These are phyloP conservation scores for Dictyostelium capitatum DNA, from an alignment of 78 protist genomes.

Conservation along the genomic window DNA sequence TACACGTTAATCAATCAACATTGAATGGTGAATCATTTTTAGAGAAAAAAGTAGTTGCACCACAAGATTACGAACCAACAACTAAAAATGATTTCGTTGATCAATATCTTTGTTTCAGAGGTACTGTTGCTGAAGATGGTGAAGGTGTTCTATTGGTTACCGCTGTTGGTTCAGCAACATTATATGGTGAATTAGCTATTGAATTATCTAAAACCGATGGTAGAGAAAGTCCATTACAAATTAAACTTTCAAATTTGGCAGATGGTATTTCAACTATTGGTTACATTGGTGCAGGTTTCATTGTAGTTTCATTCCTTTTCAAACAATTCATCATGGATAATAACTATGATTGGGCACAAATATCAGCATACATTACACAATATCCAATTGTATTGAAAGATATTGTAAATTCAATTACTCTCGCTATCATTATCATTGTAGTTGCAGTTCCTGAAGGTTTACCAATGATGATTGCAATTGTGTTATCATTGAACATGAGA, in stretches of 20 bases:
- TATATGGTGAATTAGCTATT: conserved; percentile 78
- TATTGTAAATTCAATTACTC: conserved; percentile 80
- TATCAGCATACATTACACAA: conserved; percentile 37
- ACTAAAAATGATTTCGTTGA: conserved; percentile 57
- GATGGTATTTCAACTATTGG: conserved; percentile 80
- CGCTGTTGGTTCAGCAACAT: conserved; percentile 72
- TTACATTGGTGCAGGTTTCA: conserved; percentile 84
- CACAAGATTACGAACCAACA: conserved; percentile 35
- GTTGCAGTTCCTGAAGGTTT: conserved; percentile 88
- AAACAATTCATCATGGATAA: conserved; percentile 86
- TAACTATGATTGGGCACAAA: conserved; percentile 42
- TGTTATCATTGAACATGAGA: conserved; percentile 85
- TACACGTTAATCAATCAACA: conserved; percentile 76
- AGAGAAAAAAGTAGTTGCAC: conserved; percentile 77
- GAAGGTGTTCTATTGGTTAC: conserved; percentile 74
- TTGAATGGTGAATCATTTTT: conserved; percentile 84
- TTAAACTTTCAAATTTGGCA: conserved; percentile 79
- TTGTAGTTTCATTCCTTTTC: conserved; percentile 84
- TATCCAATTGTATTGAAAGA: conserved; percentile 80
- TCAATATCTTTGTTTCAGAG: conserved; percentile 79
- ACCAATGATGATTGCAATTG: conserved; percentile 91
- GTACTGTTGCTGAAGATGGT: conserved; percentile 77
- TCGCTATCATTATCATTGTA: conserved; percentile 88
- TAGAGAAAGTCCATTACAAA: conserved; percentile 85
- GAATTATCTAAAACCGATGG: conserved; percentile 81